Percentiles rank a stretch among this genome's conserved stretches.
Conservation (phyloP, 768 basidiomycete species). For the Russula virescens region DNA sequence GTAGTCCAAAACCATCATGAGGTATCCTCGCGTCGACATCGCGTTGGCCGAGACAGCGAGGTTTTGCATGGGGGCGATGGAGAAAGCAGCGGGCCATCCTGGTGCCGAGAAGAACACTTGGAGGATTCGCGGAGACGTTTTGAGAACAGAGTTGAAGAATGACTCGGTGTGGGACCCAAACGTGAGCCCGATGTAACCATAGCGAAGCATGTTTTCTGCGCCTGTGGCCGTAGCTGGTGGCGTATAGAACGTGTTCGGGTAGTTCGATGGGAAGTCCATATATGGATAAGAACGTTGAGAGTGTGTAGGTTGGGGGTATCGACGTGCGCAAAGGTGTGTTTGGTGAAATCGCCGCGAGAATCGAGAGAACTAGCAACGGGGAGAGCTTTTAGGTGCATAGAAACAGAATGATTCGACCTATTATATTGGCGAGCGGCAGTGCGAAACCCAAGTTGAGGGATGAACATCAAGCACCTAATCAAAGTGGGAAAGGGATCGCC, state of each 20-base stretch:
- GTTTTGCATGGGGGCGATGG: constrained; percentile 4
- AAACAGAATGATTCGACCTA: not conserved
- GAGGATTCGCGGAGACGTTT: constrained; percentile 9
- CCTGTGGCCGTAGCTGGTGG: constrained; percentile 2
- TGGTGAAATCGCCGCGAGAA: not conserved
- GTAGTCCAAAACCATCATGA: constrained; percentile 22
- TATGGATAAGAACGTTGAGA: not conserved
- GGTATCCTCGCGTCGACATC: constrained; percentile 17
- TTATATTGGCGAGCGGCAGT: constrained; percentile 8
- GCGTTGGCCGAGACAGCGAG: constrained; percentile 9
- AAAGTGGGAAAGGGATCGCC: not conserved
- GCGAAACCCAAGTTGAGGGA: not conserved
- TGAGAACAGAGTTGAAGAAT: constrained; percentile 11
- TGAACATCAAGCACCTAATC: not conserved
- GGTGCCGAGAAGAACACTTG: constrained; percentile 18
- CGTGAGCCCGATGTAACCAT: constrained; percentile 16
- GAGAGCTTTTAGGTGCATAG: not conserved
- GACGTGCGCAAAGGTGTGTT: not conserved
- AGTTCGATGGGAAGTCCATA: not conserved
- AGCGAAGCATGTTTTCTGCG: constrained; percentile 12
- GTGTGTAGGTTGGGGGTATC: not conserved
- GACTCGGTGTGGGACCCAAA: constrained; percentile 12
- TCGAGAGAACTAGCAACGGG: not conserved
- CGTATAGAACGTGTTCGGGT: not conserved
- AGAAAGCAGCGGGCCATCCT: constrained; percentile 19